A percentile compares a stretch with the other conserved stretches of the same genome.
Evolutionary conservation across 495 filamentous ascomycete species (phyloP).

Genomic region (Tuber microsphaerosporum): DNA sequence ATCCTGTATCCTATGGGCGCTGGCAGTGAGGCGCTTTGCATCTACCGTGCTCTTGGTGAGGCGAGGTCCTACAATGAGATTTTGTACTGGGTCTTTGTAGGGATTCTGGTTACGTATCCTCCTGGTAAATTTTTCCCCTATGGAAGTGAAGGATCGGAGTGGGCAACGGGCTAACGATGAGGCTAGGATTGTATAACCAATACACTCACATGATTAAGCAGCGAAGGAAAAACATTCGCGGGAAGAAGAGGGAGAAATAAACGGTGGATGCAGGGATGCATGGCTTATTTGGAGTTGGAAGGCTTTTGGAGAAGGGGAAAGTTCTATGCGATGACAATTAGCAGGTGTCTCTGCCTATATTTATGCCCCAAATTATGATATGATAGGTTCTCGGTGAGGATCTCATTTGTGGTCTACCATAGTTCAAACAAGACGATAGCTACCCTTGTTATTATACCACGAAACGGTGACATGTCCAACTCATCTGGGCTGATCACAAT

Average conservation of each 20-base stretch:
- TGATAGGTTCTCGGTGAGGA: background rate
- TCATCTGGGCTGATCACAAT: background rate
- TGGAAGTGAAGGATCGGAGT: slow-evolving; percentile 2
- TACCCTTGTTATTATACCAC: background rate
- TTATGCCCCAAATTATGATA: background rate
- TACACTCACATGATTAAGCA: slow-evolving; percentile 93
- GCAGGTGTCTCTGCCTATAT: background rate
- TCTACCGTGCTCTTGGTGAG: slow-evolving; percentile 57
- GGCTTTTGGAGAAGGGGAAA: background rate
- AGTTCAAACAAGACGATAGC: background rate
- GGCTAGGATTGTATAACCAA: slow-evolving; percentile 70
- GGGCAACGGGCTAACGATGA: slow-evolving; percentile 9
- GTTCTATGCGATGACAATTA: background rate
- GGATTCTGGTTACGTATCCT: slow-evolving; percentile 65
- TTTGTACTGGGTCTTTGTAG: slow-evolving; percentile 56
- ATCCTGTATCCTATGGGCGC: slow-evolving; percentile 90
- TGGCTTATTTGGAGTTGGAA: background rate
- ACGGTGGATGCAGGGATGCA: background rate
- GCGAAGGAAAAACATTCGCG: slow-evolving; percentile 65
- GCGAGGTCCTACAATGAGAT: slow-evolving; percentile 49
- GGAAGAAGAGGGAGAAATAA: slow-evolving; percentile 45
- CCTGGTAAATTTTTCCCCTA: slow-evolving; percentile 56
- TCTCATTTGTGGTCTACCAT: background rate
- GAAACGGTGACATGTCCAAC: background rate
- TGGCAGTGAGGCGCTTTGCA: slow-evolving; percentile 70